Evolutionary conservation across 2,329 filamentous ascomycete genomes (phyloP).

Genomic region (Sporothrix mexicana): DNA sequence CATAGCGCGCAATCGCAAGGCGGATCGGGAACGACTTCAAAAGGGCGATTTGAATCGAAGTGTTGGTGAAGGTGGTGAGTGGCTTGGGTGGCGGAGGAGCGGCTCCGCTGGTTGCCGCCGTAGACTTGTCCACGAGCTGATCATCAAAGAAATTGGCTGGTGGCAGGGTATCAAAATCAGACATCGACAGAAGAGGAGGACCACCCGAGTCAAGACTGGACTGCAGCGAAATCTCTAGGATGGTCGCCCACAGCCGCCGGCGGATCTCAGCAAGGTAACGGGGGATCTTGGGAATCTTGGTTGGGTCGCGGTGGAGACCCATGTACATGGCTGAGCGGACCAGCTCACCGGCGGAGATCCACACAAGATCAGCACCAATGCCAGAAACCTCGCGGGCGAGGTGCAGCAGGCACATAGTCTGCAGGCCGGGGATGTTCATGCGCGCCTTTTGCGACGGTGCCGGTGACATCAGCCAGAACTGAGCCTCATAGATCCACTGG

Average conservation of each 20-base stretch:
- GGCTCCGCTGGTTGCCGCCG: slow-evolving; percentile 3
- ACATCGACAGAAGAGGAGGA: slow-evolving; percentile 51
- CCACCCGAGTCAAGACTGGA: slow-evolving; percentile 55
- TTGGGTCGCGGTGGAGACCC: slow-evolving; percentile 58
- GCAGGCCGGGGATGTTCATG: slow-evolving; percentile 56
- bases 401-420: slow-evolving; percentile 59
- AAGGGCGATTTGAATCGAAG: slow-evolving; percentile 56
- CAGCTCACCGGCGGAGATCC: slow-evolving; percentile 54
- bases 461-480: slow-evolving; percentile 54
- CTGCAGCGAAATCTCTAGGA: slow-evolving; percentile 55
- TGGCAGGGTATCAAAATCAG: slow-evolving; percentile 56
- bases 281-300: slow-evolving; percentile 45
- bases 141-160: slow-evolving; percentile 59
- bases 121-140: slow-evolving; percentile 47
- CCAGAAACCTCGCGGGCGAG: slow-evolving; percentile 54
- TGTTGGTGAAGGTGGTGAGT: slow-evolving; percentile 49
- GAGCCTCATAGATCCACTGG: slow-evolving; percentile 60
- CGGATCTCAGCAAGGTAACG: slow-evolving; percentile 54
- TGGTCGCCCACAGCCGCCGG: slow-evolving; percentile 45
- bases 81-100: slow-evolving; percentile 43
- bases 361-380: slow-evolving; percentile 54
- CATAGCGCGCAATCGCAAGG: slow-evolving; percentile 51
- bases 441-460: slow-evolving; percentile 54
- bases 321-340: slow-evolving; percentile 56
- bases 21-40: slow-evolving; percentile 52